Evolutionary conservation across 1,284 basidiomycete genomes (phyloP).

Genomic region (Rhodotorula sp.): DNA sequence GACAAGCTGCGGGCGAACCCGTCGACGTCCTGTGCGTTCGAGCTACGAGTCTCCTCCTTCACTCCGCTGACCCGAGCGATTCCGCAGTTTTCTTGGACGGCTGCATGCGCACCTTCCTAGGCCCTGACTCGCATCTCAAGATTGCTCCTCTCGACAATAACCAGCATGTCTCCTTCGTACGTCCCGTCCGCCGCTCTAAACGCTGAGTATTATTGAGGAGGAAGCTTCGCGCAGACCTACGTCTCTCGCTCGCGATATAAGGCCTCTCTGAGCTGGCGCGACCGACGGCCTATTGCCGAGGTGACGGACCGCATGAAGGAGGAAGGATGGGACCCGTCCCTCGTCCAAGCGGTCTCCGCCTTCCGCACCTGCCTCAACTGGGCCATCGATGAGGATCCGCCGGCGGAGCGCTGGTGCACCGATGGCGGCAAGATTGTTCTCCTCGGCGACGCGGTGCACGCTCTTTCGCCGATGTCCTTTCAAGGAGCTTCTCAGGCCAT

Average conservation of each 20-base stretch:
- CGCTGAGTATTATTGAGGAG: neutral
- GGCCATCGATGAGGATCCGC: neutral
- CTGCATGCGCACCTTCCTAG: constrained; percentile 3
- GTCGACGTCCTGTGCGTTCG: neutral
- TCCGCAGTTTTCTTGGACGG: neutral
- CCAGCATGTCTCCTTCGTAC: constrained; percentile 18
- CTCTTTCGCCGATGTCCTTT: constrained; percentile 13
- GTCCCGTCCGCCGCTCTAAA: neutral
- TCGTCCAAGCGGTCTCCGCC: constrained; percentile 6
- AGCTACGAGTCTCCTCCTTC: too few species aligned
- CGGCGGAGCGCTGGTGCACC: neutral
- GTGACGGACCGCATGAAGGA: constrained; percentile 12
- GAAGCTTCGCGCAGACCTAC: constrained; percentile 2
- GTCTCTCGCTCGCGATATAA: constrained; percentile 12
- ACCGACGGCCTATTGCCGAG: constrained; percentile 6
- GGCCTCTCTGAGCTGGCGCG: constrained; percentile 9
- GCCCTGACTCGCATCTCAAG: constrained; percentile 13
- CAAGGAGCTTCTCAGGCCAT: constrained; percentile 20
- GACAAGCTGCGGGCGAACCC: constrained; percentile 3
- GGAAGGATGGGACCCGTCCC: constrained; percentile 9
- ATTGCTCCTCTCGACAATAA: constrained; percentile 17
- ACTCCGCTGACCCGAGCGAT: too few species aligned
- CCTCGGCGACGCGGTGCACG: constrained; percentile 27
- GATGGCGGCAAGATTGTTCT: constrained; percentile 10
- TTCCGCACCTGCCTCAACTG: constrained; percentile 9